Percentiles rank a stretch among this genome's conserved stretches.
Evolutionary conservation across 306 rosid genomes (phyloP).

Genomic region (Elaeagnus macrophylla): DNA sequence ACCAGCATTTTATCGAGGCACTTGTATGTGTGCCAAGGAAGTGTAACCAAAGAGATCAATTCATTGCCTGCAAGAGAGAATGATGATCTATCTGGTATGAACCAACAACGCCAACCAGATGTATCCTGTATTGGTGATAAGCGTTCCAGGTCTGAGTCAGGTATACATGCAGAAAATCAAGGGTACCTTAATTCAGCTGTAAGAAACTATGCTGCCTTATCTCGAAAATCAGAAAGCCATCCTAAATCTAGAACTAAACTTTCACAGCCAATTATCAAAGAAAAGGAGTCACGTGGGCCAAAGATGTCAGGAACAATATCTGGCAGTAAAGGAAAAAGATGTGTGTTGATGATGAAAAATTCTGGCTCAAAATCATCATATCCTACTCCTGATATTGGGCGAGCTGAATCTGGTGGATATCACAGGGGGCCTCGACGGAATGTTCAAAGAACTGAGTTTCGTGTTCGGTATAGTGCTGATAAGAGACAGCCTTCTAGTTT

Average conservation of each 20-base stretch:
- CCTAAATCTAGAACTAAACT: conserved; percentile 29
- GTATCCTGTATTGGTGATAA: conserved; percentile 30
- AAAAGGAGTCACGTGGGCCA: conserved; percentile 38
- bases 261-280: conserved; percentile 36
- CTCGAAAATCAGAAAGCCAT: conserved; percentile 41
- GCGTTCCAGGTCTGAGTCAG: conserved; percentile 30
- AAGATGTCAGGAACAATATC: conserved; percentile 35
- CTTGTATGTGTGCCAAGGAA: conserved; percentile 37
- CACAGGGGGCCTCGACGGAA: conserved; percentile 60
- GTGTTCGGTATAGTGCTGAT: conserved; percentile 56
- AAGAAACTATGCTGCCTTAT: conserved; percentile 22
- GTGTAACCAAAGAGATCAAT: conserved; percentile 18
- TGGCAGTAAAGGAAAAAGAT: conserved; percentile 67
- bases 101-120: conserved; percentile 35
- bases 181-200: conserved; percentile 34
- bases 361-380: conserved; percentile 48
- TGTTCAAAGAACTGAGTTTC: conserved; percentile 74
- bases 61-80: conserved; percentile 27
- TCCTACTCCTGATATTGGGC: conserved; percentile 41
- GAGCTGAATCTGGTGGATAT: conserved; percentile 41
- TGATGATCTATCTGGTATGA: conserved; percentile 30
- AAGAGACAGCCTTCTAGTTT: conserved; percentile 43
- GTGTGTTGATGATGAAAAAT: conserved; percentile 49
- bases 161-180: conserved; percentile 32
- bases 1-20: conserved; percentile 33